Evolutionary conservation across 2,329 filamentous ascomycete species (phyloP).

Genomic region (Thermomyces lanuginosus): DNA sequence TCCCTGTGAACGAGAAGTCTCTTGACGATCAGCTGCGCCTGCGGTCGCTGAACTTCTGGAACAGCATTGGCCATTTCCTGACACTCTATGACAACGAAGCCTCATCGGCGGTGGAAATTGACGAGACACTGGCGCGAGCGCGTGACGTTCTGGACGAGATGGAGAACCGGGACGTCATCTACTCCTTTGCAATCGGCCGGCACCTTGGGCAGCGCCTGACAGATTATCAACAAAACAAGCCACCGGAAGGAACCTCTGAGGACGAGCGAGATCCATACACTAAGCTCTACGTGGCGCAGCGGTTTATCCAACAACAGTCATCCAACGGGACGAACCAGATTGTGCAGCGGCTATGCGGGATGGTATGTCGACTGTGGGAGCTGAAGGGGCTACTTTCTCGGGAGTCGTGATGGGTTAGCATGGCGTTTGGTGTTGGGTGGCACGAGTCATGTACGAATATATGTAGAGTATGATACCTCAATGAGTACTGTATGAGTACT

Average conservation of each 20-base stretch:
- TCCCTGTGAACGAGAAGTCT: slow-evolving; percentile 19
- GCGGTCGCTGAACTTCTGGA: slow-evolving; percentile 68
- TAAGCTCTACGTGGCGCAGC: slow-evolving; percentile 51
- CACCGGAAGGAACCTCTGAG: slow-evolving; percentile 40
- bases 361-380: slow-evolving; percentile 43
- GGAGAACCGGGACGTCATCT: slow-evolving; percentile 80
- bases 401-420: slow-evolving; percentile 2
- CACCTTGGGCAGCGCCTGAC: slow-evolving; percentile 53
- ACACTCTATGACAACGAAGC: slow-evolving; percentile 46
- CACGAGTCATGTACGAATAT: neutral
- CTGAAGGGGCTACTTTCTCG: slow-evolving; percentile 5
- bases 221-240: slow-evolving; percentile 40
- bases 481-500: neutral
- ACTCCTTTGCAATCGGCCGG: slow-evolving; percentile 68
- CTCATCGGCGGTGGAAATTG: slow-evolving; percentile 39
- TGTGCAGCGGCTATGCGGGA: slow-evolving; percentile 51
- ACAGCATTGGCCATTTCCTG: slow-evolving; percentile 55
- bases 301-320: slow-evolving; percentile 51
- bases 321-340: slow-evolving; percentile 60
- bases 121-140: slow-evolving; percentile 48
- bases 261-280: slow-evolving; percentile 52
- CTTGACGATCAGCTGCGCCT: slow-evolving; percentile 37
- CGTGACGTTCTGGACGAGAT: slow-evolving; percentile 58
- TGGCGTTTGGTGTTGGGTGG: slow-evolving; percentile 6
- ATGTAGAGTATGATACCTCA: neutral